These are phyloP conservation scores for Pyrus betulifolia DNA, from an alignment of 306 rosid species.

Conservation along the genomic window DNA sequence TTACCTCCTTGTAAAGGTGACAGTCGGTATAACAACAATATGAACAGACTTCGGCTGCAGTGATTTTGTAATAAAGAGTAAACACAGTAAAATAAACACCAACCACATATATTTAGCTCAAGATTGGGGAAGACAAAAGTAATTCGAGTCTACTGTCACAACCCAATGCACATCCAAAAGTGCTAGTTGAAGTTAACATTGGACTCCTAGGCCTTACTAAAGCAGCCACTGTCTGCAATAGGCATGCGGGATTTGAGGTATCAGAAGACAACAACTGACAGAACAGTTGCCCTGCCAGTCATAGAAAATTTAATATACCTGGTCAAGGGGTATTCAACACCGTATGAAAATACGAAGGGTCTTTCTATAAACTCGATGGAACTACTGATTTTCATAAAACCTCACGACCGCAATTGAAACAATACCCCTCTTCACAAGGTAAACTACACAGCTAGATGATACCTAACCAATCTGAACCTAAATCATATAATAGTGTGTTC, in stretches of 20 bases:
- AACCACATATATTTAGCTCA: too few species aligned
- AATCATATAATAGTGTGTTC: not conserved
- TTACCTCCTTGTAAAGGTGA: not conserved
- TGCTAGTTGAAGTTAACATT: too few species aligned
- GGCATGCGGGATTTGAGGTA: too few species aligned
- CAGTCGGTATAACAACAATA: not conserved
- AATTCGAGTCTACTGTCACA: too few species aligned
- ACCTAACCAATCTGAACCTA: not conserved
- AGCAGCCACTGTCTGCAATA: too few species aligned
- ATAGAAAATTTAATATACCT: not conserved
- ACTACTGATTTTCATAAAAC: not conserved
- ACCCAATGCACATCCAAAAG: too few species aligned
- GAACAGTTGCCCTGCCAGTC: not conserved
- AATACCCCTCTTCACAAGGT: not conserved
- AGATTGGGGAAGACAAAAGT: too few species aligned
- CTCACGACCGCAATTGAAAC: not conserved
- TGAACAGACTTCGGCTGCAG: not conserved
- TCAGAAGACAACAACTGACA: too few species aligned
- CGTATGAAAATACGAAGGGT: not conserved
- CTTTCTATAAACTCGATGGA: not conserved
- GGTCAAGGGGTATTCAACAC: not conserved
- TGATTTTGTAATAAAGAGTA: too few species aligned
- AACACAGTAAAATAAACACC: too few species aligned
- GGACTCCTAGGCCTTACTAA: too few species aligned
- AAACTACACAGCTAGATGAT: not conserved